Base-by-base conservation (phyloP, 2,329 filamentous ascomycete species). In the Claviceps digitariae region DNA sequence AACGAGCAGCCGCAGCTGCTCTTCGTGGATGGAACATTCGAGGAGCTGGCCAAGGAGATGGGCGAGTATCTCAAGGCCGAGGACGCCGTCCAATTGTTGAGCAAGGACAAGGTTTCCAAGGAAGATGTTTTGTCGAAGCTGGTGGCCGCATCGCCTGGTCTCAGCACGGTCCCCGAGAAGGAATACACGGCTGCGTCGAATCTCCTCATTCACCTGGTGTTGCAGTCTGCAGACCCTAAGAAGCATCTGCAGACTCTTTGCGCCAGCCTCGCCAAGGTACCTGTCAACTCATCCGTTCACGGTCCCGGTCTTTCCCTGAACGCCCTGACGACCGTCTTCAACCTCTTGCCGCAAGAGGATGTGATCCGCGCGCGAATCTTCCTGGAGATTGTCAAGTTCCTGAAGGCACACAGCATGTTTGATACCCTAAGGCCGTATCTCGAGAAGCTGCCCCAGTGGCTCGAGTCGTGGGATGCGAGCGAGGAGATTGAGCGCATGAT, bases 161-260 rank as follows among this genome's bases (percentile, higher is more conserved):
- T 98, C 67, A 95, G 90, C 72, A 79, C 80, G 58, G 87, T 90
- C 53, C 88, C 91, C 55, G 93, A 98, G 78, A 94, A 93, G 79
- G 91, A 97, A 72, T 93, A 96, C 69, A 90, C 89, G 56, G 86
- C 91, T 55, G 89, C 91, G 57, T 96, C 96, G 75, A 97, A 98
- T 74, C 85, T 97, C 62, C 84, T 98, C 69, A 84, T 97, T 66
- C 88, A 96, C 75, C 84, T 98, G 56, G 82, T 95, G 61, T 79
- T 89, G 64, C 88, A 95, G 73, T 88, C 90, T 56, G 82, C 86
- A 63, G 87, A 90, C 62, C 81, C 86, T 60, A 85, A 89, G 70
- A 87, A 86, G 72, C 86, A 93, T 74, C 83, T 98, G 60, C 86
- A 88, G 55, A 80, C 81, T 63, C 84, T 98, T 64, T 97, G 93